These are phyloP conservation scores for Venturia pyrina DNA, from an alignment of 2,329 filamentous ascomycete species.

Conservation along the genomic window DNA sequence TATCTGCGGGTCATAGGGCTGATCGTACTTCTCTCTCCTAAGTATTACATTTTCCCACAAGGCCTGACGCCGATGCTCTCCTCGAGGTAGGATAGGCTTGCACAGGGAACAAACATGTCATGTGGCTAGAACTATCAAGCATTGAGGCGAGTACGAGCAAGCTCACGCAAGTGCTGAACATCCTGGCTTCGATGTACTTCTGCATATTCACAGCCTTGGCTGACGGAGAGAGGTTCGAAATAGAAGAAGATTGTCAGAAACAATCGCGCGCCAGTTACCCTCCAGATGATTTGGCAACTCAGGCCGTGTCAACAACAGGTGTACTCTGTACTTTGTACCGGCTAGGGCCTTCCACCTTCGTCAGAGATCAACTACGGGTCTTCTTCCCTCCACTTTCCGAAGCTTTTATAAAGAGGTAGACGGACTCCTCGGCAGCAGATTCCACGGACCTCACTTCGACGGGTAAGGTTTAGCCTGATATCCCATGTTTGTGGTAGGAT, in stretches of 20 bases:
- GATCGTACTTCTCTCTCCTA: background rate
- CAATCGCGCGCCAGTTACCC: background rate
- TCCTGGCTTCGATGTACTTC: background rate
- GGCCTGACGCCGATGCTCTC: too few species aligned
- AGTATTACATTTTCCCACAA: background rate
- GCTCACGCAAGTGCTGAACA: background rate
- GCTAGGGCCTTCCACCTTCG: too few species aligned
- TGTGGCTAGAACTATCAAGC: background rate
- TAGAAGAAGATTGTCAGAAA: background rate
- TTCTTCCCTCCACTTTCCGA: too few species aligned
- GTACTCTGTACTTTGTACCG: too few species aligned
- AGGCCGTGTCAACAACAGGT: too few species aligned
- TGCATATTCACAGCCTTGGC: background rate
- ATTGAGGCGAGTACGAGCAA: background rate
- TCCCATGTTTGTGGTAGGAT: background rate
- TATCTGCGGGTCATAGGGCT: background rate
- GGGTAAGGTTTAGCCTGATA: background rate
- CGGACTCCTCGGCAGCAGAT: background rate
- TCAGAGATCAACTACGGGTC: too few species aligned
- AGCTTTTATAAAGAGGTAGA: too few species aligned
- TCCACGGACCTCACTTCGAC: background rate
- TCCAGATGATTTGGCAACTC: background rate
- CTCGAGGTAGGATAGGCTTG: too few species aligned
- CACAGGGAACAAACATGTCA: too few species aligned
- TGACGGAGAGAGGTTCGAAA: background rate